Evolutionary conservation across 352 stramenopile genomes (phyloP), one percentile per base, ranked within the genome.

Genomic region (Phytophthora rubi): DNA sequence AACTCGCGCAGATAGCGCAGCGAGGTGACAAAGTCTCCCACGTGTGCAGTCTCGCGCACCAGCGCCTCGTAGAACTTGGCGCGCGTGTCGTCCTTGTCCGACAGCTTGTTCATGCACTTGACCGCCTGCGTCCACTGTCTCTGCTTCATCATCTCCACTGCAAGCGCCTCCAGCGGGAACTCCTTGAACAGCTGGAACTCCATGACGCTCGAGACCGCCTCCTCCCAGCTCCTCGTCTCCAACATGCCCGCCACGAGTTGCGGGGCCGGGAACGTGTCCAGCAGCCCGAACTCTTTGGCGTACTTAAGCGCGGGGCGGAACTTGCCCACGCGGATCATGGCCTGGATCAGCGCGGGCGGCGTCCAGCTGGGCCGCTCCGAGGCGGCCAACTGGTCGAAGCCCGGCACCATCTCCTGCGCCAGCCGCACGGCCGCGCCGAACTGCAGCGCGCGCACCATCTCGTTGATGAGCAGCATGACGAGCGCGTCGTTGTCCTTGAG

Each of bases 71-170:
- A 80, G 52, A 86, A 85, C 26, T 83, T 76, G 18, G 70, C 45
- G 45, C 53, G 58, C 28, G 68, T 70, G 15, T 79, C 69, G 13
- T 86, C 77, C 37, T 79, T 88, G 3, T 74, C 62, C n/a, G 71
- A 53, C 12, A 92, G n/a, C 54, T 92, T 91, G 73, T 88, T 89
- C 64, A 96, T 92, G 60, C 82, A 94, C 66, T 96, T 96, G 53
- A 91, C 66, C 0, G 85, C 87, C 28, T 85, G 70, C 8, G 71
- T 63, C 89, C 86, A 96, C 59, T 94, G 87, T 3, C 80, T 71
- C 35, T 91, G 71, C 52, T 89, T 70, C 18, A 96, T 76, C 73
- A 96, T 83, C 63, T 85, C 82, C 8, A 81, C 64, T 2, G 89
- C 81, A 5, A 96, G 73, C 10, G 75, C 59, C 55, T 93, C 85